These are phyloP conservation scores for Sporisorium graminicola DNA, from an alignment of 1,284 basidiomycete genomes.

Conservation along the genomic window DNA sequence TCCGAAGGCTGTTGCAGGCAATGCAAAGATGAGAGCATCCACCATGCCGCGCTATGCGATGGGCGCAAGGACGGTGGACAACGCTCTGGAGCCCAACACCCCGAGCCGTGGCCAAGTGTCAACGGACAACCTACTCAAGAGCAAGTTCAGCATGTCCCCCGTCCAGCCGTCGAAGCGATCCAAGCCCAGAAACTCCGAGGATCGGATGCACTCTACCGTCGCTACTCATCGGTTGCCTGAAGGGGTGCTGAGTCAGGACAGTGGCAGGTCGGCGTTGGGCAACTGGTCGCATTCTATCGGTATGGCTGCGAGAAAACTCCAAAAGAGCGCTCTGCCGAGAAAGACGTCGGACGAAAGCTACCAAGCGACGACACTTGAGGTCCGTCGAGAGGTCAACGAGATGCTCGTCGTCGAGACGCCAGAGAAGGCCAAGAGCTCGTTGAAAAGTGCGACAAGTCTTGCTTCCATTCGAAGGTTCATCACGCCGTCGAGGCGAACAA, in stretches of 20 bases:
- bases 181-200: constrained; percentile 26
- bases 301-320: constrained; percentile 27
- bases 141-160: constrained; percentile 54
- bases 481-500: constrained; percentile 30
- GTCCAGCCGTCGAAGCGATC: constrained; percentile 35
- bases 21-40: neutral
- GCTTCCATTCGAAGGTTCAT: constrained; percentile 36
- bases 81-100: constrained; percentile 14
- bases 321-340: constrained; percentile 21
- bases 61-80: neutral
- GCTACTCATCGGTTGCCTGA: constrained; percentile 1
- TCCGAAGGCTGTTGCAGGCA: neutral
- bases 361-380: constrained; percentile 9
- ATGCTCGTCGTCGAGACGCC: constrained; percentile 5
- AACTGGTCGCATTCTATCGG: constrained; percentile 38
- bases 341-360: constrained; percentile 28
- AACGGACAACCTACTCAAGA: constrained; percentile 24
- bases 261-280: constrained; percentile 21
- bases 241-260: constrained; percentile 17
- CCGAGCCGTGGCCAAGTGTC: constrained; percentile 20
- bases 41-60: constrained; percentile 15
- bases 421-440: constrained; percentile 19
- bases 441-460: constrained; percentile 21
- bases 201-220: constrained; percentile 2
- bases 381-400: neutral